Percentiles rank a stretch among this genome's conserved stretches.
Conservation (phyloP, 129 eudicot species). For the Tagetes erecta region DNA sequence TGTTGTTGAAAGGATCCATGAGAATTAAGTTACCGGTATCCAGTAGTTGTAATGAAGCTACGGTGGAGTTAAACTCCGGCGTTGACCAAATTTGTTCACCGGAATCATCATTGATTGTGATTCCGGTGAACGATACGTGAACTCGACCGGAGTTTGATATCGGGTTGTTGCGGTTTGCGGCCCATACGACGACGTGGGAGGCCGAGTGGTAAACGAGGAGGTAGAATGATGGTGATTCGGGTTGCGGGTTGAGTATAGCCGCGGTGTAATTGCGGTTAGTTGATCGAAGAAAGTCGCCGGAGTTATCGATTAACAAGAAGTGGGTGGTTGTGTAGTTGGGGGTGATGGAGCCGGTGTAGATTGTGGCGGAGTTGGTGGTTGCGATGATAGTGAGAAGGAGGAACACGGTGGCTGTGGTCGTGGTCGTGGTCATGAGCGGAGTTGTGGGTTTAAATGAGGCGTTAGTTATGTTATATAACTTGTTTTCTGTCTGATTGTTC, state of each 20-base stretch:
- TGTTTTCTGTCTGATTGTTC: no score
- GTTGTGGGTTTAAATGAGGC: no score
- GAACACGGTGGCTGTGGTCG: conserved; percentile 22
- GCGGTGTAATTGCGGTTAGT: conserved; percentile 51
- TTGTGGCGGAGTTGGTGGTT: conserved; percentile 15
- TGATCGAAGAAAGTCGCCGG: conserved; percentile 59
- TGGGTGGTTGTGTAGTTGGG: conserved; percentile 58
- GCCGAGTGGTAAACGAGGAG: conserved; percentile 48
- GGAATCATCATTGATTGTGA: conserved; percentile 40
- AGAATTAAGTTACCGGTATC: conserved; percentile 64
- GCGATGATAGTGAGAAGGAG: conserved; percentile 5
- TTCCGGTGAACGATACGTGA: conserved; percentile 44
- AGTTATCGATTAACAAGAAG: conserved; percentile 37
- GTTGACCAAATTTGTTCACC: conserved; percentile 63
- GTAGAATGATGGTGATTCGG: conserved; percentile 44
- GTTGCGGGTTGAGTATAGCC: conserved; percentile 49
- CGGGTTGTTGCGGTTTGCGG: conserved; percentile 65
- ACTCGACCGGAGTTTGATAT: conserved; percentile 44
- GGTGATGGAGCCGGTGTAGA: conserved; percentile 22
- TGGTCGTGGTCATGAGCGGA: conserved; percentile 5
- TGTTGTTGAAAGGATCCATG: conserved; percentile 40
- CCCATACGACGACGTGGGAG: conserved; percentile 55
- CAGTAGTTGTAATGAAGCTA: conserved; percentile 37
- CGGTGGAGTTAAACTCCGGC: conserved; percentile 35
- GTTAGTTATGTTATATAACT: no score